These are phyloP conservation scores for Fonsecaea erecta DNA, from an alignment of 2,329 filamentous ascomycete genomes.

Conservation along the genomic window DNA sequence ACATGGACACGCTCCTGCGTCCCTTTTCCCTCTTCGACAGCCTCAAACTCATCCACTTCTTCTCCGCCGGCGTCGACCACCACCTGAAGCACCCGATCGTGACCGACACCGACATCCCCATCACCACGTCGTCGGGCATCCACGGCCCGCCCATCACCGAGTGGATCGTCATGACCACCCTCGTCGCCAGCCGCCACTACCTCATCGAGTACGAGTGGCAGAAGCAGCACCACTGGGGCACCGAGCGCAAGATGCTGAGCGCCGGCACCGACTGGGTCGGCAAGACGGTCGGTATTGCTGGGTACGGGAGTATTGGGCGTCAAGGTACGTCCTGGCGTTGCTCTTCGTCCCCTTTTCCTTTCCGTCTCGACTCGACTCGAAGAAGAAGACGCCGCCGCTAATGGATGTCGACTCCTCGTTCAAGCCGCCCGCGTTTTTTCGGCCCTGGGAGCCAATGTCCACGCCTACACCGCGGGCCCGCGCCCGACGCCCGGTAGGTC, in stretches of 20 bases:
- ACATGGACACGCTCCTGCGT: no score
- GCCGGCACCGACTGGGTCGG: slow-evolving; percentile 57
- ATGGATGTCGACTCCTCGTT: background rate
- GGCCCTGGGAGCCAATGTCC: slow-evolving; percentile 71
- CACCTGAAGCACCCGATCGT: slow-evolving; percentile 59
- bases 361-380: no score
- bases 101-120: slow-evolving; percentile 56
- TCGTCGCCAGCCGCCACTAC: slow-evolving; percentile 63
- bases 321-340: no score
- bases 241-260: slow-evolving; percentile 40
- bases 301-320: slow-evolving; percentile 66
- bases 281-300: slow-evolving; percentile 63
- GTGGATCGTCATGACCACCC: slow-evolving; percentile 67
- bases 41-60: slow-evolving; percentile 59
- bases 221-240: slow-evolving; percentile 60
- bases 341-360: background rate
- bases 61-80: slow-evolving; percentile 63
- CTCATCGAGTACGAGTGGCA: slow-evolving; percentile 61
- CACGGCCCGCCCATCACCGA: slow-evolving; percentile 69
- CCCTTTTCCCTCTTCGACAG: slow-evolving; percentile 36
- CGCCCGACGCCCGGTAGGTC: slow-evolving; percentile 60
- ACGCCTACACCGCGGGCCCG: slow-evolving; percentile 75
- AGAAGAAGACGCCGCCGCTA: background rate
- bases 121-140: slow-evolving; percentile 61
- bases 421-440: slow-evolving; percentile 61